Evolutionary conservation across 768 basidiomycete species (phyloP).

Genomic region (Suillus alpinus): DNA sequence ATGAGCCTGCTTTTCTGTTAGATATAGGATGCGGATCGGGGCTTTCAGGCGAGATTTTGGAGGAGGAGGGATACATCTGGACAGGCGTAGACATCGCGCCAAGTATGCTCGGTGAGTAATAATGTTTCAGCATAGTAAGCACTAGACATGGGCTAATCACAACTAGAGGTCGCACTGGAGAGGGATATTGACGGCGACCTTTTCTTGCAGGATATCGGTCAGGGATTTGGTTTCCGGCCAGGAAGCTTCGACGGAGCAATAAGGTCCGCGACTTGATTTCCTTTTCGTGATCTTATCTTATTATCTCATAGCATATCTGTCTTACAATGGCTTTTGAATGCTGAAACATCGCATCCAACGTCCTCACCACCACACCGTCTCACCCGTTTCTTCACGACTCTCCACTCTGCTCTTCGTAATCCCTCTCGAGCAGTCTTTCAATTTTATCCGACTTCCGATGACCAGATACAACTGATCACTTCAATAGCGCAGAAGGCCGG

Average conservation of each 20-base stretch:
- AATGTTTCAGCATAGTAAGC: not conserved
- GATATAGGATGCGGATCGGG: constrained; percentile 99
- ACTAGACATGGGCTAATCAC: not conserved
- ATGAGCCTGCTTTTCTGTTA: constrained; percentile 79
- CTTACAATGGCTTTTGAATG: constrained; percentile 98
- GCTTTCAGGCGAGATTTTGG: constrained; percentile 91
- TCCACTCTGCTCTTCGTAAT: constrained; percentile 82
- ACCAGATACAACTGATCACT: constrained; percentile 94
- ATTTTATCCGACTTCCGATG: constrained; percentile 96
- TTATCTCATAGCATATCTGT: constrained; percentile 79
- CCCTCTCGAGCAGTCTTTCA: constrained; percentile 86
- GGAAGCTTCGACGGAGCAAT: constrained; percentile 98
- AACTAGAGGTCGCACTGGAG: constrained; percentile 88
- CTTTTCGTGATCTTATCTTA: not conserved
- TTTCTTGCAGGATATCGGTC: constrained; percentile 96
- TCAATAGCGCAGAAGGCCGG: constrained; percentile 91
- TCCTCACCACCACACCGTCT: constrained; percentile 87
- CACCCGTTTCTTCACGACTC: constrained; percentile 87
- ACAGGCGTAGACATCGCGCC: constrained; percentile 92
- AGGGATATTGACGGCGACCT: constrained; percentile 95
- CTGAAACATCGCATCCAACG: constrained; percentile 86
- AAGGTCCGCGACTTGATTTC: constrained; percentile 50
- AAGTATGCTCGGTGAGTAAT: constrained; percentile 85
- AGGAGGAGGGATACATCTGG: constrained; percentile 93
- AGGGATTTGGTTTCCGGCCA: constrained; percentile 95